Evolutionary conservation across 2,329 filamentous ascomycete genomes (phyloP), one percentile per base, ranked within the genome.

Genomic region (Alternaria alternata): DNA sequence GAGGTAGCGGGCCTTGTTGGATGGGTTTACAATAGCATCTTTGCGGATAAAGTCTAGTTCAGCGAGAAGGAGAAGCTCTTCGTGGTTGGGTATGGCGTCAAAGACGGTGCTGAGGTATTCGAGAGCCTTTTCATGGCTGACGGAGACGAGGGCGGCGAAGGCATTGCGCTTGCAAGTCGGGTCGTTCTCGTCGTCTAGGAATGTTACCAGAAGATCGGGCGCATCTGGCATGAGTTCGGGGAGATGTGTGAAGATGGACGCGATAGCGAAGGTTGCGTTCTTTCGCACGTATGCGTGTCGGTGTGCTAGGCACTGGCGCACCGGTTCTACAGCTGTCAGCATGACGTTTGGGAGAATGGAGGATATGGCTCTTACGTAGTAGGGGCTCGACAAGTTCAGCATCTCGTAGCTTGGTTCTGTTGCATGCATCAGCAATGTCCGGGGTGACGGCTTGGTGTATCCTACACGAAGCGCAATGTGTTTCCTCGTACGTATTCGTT

Each of bases 401-500:
- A 80, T 99, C 95, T 69, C 94, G 90, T 63, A 99, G 87, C 84
- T 99, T 99, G 86, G 91, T 95, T 59, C 75, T 78, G 52, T 59
- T 16, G 20, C 2, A 9, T 3, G 24, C 22, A 56, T 77, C 51
- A 77, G 69, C 60, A 55, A 22, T 20, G 57, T 47, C 11, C 18
- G 14, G 30, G 28, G 12, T 32, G 22, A 4, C 18, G 7, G 26
- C 9, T 7, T 16, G 26, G 51, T 36, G 30, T 26, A 42, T 24
- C 72, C 7, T 76, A 77, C 61, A 99, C 88, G 82, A 98, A 99
- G 74, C 95, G 93, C 64, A 99, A 85, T n/a, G 95, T 99, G 79
- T 97, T 97, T 77, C 95, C 95, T 69, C 95, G 89, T 69, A 99
- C 94, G 81, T 97, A 99, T 85, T 99, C 95, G 84, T 99, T 98